Evolutionary conservation across 371 early-diverging fungal genomes (phyloP).

Genomic region (Thermomucor indicae-seudaticae): DNA sequence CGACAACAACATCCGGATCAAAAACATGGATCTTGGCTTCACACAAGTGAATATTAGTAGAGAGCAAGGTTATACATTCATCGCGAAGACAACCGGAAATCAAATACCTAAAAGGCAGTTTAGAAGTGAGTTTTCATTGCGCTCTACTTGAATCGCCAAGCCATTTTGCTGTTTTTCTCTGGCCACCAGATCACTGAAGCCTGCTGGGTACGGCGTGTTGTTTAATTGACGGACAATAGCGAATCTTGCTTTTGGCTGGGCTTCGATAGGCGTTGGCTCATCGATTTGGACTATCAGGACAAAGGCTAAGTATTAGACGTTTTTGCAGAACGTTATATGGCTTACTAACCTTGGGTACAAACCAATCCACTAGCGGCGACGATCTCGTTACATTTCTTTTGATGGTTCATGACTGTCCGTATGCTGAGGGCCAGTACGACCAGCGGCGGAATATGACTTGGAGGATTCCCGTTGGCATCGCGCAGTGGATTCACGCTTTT

Average conservation of each 20-base stretch:
- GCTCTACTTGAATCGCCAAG: slow-evolving; percentile 41
- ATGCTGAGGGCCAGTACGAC: slow-evolving; percentile 82
- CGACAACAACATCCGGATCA: slow-evolving; percentile 96
- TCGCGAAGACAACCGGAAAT: no score
- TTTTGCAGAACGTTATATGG: slow-evolving; percentile 3
- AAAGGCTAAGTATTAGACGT: neutral
- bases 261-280: slow-evolving; percentile 40
- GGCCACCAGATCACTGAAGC: slow-evolving; percentile 47
- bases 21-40: slow-evolving; percentile 63
- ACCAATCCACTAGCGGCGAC: slow-evolving; percentile 68
- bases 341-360: slow-evolving; percentile 43
- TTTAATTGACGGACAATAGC: slow-evolving; percentile 68
- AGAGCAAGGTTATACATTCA: no score
- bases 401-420: slow-evolving; percentile 76
- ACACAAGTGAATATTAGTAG: no score
- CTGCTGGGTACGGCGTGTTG: slow-evolving; percentile 57
- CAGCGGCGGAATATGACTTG: slow-evolving; percentile 67
- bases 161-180: slow-evolving; percentile 24
- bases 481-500: slow-evolving; percentile 62
- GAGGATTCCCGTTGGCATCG: slow-evolving; percentile 45
- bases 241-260: slow-evolving; percentile 47
- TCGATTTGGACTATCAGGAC: slow-evolving; percentile 51
- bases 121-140: slow-evolving; percentile 62
- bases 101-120: slow-evolving; percentile 67
- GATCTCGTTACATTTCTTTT: slow-evolving; percentile 85